Evolutionary conservation across 2,329 filamentous ascomycete species (phyloP).

Genomic region (Rutstroemia sp.): DNA sequence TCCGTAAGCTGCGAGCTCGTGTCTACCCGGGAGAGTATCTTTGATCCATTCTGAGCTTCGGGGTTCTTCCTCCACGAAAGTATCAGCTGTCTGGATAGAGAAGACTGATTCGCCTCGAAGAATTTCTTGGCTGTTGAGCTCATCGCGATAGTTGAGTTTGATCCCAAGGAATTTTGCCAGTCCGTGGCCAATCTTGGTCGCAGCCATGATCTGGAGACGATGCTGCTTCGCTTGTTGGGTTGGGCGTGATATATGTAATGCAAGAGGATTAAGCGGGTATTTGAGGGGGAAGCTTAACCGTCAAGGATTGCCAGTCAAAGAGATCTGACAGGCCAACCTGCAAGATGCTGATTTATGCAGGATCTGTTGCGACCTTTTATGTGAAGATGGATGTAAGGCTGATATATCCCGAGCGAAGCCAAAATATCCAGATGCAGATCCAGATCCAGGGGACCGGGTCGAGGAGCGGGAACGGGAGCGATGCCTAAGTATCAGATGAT

Average conservation of each 20-base stretch:
- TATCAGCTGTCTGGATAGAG: slow-evolving; percentile 64
- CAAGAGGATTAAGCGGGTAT: not conserved
- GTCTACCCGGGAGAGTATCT: slow-evolving; percentile 51
- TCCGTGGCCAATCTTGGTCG: slow-evolving; percentile 56
- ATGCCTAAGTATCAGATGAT: not conserved
- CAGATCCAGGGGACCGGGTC: not conserved
- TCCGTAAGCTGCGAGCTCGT: slow-evolving; percentile 52
- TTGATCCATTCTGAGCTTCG: slow-evolving; percentile 65
- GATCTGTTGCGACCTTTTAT: not conserved
- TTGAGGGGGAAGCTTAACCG: not conserved
- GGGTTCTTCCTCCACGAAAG: slow-evolving; percentile 78
- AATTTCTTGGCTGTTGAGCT: slow-evolving; percentile 44
- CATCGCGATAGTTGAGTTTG: slow-evolving; percentile 64
- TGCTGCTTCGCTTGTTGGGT: not conserved
- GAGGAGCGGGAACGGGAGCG: not conserved
- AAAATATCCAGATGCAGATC: not conserved
- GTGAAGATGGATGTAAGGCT: slow-evolving; percentile 4
- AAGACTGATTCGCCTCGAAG: slow-evolving; percentile 74
- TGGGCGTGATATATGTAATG: not conserved
- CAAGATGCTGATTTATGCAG: slow-evolving; percentile 7
- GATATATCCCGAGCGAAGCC: not conserved
- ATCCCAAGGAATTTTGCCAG: slow-evolving; percentile 78
- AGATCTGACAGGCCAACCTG: slow-evolving; percentile 4
- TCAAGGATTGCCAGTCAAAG: not conserved
- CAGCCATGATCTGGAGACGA: slow-evolving; percentile 16